A percentile compares a stretch with the other conserved stretches of the same genome.
phyloP scores from a whole-genome alignment of 2,329 filamentous ascomycete species.

The Fusarium chaquense region DNA sequence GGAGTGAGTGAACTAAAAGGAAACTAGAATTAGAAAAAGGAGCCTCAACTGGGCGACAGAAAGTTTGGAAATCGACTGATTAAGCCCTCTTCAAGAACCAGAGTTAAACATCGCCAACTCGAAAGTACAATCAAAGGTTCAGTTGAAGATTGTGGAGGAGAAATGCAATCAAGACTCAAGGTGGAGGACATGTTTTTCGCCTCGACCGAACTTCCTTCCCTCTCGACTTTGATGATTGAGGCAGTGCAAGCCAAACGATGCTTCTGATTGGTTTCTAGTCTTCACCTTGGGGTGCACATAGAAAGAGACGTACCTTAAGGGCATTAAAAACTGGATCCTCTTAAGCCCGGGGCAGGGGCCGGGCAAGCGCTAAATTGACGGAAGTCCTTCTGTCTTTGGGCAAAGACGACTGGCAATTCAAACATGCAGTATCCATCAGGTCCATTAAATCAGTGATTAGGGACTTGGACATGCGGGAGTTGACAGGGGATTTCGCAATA shows the following conservation, averaged over 20 bases:
- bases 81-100: slow-evolving; percentile 6
- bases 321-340: slow-evolving; percentile 9
- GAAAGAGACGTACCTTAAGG: slow-evolving; percentile 2
- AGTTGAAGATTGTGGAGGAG: slow-evolving; percentile 30
- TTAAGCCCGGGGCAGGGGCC: slow-evolving; percentile 26
- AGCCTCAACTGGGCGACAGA: slow-evolving; percentile 15
- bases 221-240: slow-evolving; percentile 29
- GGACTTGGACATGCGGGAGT: not conserved
- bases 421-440: slow-evolving; percentile 7
- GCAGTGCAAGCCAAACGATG: slow-evolving; percentile 36
- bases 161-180: slow-evolving; percentile 12
- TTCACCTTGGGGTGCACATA: slow-evolving; percentile 14
- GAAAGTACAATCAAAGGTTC: slow-evolving; percentile 18
- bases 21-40: slow-evolving; percentile 20
- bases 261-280: slow-evolving; percentile 27
- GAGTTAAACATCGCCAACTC: slow-evolving; percentile 18
- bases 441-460: not conserved
- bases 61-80: slow-evolving; percentile 9
- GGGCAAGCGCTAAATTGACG: slow-evolving; percentile 19
- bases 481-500: not conserved
- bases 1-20: slow-evolving; percentile 5
- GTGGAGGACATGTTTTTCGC: slow-evolving; percentile 27
- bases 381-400: slow-evolving; percentile 30
- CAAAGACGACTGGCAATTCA: not conserved
- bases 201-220: slow-evolving; percentile 15